phyloP scores from a whole-genome alignment of 345 rosid genomes.

The Hypericum androsaemum region DNA sequence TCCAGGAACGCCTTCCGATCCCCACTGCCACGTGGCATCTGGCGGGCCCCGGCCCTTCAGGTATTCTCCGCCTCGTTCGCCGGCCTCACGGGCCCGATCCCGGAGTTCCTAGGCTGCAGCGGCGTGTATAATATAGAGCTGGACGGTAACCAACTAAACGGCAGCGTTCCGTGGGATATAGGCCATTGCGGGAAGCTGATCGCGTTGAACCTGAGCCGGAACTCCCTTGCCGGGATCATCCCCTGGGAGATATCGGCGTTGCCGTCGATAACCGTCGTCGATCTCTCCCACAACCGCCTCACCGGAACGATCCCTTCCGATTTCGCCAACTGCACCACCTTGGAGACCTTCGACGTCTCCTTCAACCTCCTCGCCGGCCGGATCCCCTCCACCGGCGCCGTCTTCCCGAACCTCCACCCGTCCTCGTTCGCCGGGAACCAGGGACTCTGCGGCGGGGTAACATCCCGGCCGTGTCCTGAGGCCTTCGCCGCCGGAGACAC shows the following conservation, averaged over 20 bases:
- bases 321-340: constrained; percentile 65
- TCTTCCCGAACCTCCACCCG: constrained; percentile 62
- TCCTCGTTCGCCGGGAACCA: constrained; percentile 70
- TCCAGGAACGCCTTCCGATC: constrained; percentile 52
- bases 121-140: constrained; percentile 70
- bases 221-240: constrained; percentile 63
- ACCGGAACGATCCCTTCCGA: constrained; percentile 80
- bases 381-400: constrained; percentile 52
- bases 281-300: constrained; percentile 63
- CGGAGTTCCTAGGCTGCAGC: constrained; percentile 60
- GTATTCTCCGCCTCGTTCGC: constrained; percentile 62
- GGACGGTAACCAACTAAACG: constrained; percentile 58
- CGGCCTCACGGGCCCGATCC: constrained; percentile 46
- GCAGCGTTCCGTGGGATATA: constrained; percentile 72
- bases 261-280: constrained; percentile 59
- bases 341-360: constrained; percentile 80
- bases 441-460: constrained; percentile 62
- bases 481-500: constrained; percentile 20
- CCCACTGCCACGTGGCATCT: constrained; percentile 42
- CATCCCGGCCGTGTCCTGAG: constrained; percentile 47
- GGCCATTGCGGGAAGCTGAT: constrained; percentile 81
- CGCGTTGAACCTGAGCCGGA: constrained; percentile 53
- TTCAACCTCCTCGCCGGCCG: constrained; percentile 62
- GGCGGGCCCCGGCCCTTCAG: constrained; percentile 61
- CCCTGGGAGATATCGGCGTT: constrained; percentile 78